Conservation (phyloP, 2,329 filamentous ascomycete genomes). For the Ophiobolus disseminans region DNA sequence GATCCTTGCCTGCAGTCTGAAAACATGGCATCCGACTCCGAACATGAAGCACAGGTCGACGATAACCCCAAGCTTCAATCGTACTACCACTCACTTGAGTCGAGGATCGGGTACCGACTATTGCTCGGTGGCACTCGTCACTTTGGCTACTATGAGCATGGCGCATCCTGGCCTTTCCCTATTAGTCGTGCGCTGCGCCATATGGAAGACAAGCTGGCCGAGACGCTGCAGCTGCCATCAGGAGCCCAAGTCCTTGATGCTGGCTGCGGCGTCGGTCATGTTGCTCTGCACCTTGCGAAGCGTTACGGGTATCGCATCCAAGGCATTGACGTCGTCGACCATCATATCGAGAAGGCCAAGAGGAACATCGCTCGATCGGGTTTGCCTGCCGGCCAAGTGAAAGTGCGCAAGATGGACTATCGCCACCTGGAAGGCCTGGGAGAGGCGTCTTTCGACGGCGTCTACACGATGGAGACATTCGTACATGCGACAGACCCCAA, state of each 20-base stretch:
- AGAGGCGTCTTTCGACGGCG: conserved; percentile 55
- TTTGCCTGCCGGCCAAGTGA: conserved; percentile 49
- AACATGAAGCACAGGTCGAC: no score
- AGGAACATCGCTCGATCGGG: conserved; percentile 49
- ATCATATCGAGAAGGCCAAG: conserved; percentile 56
- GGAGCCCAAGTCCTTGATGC: conserved; percentile 59
- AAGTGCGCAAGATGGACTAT: conserved; percentile 57
- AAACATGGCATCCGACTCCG: no score
- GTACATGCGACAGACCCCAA: conserved; percentile 60
- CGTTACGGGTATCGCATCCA: conserved; percentile 44
- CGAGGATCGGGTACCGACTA: conserved; percentile 43
- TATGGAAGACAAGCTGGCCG: conserved; percentile 60
- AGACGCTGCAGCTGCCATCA: conserved; percentile 17
- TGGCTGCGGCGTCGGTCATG: conserved; percentile 59
- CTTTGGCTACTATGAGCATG: conserved; percentile 58
- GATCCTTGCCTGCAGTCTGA: no score
- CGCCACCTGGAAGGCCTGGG: conserved; percentile 56
- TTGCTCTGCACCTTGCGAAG: conserved; percentile 60
- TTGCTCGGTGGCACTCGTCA: conserved; percentile 59
- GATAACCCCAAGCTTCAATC: no score
- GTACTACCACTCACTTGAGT: conserved; percentile 58
- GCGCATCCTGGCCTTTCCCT: conserved; percentile 59
- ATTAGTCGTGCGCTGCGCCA: conserved; percentile 51
- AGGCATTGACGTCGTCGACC: conserved; percentile 59
- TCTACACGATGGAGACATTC: conserved; percentile 65